Base-by-base conservation (phyloP, 768 basidiomycete genomes). In the Mrakia frigida region DNA sequence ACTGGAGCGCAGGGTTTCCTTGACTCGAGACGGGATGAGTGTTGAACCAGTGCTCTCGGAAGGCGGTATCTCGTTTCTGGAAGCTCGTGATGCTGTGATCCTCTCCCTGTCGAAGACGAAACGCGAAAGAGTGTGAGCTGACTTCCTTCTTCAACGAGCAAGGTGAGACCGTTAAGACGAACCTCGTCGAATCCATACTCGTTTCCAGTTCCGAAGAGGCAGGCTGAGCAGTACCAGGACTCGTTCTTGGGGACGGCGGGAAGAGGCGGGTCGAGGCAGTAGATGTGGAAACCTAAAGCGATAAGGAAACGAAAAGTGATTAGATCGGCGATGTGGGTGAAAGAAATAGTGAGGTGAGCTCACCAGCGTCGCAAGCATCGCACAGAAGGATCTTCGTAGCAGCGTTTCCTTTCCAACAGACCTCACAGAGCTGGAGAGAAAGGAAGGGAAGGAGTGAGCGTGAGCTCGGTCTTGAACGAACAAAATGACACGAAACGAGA, bases 181-280 rank as follows among this genome's bases (percentile, higher is more conserved):
- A 71, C 75, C 59, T 98, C 95, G 80, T 98, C 97, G 81, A 98
- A 99, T 41, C 97, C 97, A 80, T 92, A 99, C 84, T 98, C 97
- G 71, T 92, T 92, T 16, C 96, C 95, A 0, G 93, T 95, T 53
- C 90, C 91, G 56, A 94, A 87, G 31, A 99, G 86, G 82, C 97
- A 99, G 4, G 90, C 89, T 80, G 91, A 91, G 83, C 97, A 99
- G 82, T 89, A 98, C 96, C 96, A 99, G 79, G 96, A 90, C 56
- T 94, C 93, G 81, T 91, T 92, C 18, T 82, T 78, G 2, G 97
- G 97, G 74, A 99, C 92, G 2, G 87, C 85, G 13, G 87, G 84
- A 73, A 98, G 85, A 28, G 95, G 95, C 18, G 97, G 97, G 81
- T 94, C 91, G 76, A 99, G 90, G 82, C 97, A 99, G 83, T 92